Evolutionary conservation across 1,284 basidiomycete species (phyloP).

Genomic region (Trichosporon ovoides): DNA sequence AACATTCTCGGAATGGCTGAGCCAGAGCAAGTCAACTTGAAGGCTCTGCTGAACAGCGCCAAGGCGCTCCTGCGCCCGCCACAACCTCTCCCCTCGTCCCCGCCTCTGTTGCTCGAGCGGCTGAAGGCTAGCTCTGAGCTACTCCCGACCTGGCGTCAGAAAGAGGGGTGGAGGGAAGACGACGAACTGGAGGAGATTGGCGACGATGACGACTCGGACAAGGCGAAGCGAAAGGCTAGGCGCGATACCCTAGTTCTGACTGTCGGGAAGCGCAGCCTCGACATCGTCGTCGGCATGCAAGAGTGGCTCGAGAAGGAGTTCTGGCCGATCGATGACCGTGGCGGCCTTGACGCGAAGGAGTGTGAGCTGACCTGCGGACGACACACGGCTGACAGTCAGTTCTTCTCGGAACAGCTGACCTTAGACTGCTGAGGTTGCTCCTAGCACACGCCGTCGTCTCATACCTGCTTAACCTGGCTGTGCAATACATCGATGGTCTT

Average conservation of each 20-base stretch:
- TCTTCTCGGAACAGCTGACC: constrained; percentile 37
- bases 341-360: constrained; percentile 24
- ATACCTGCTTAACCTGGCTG: constrained; percentile 24
- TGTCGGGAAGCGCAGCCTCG: constrained; percentile 27
- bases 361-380: constrained; percentile 19
- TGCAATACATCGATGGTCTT: constrained; percentile 23
- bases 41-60: constrained; percentile 24
- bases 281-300: constrained; percentile 29
- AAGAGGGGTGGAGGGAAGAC: constrained; percentile 16
- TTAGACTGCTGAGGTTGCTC: constrained; percentile 29
- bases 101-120: constrained; percentile 21
- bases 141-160: constrained; percentile 22
- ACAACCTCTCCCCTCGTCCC: constrained; percentile 29
- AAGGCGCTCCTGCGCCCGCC: constrained; percentile 34
- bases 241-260: constrained; percentile 9
- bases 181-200: constrained; percentile 14
- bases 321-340: constrained; percentile 29
- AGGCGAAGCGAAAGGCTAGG: neutral
- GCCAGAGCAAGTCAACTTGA: constrained; percentile 9
- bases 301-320: constrained; percentile 30
- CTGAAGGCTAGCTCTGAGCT: constrained; percentile 21
- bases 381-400: constrained; percentile 18
- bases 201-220: constrained; percentile 9
- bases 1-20: neutral
- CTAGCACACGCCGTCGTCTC: constrained; percentile 27